Conservation (phyloP, 768 basidiomycete genomes). For the Hortiboletus campestris region DNA sequence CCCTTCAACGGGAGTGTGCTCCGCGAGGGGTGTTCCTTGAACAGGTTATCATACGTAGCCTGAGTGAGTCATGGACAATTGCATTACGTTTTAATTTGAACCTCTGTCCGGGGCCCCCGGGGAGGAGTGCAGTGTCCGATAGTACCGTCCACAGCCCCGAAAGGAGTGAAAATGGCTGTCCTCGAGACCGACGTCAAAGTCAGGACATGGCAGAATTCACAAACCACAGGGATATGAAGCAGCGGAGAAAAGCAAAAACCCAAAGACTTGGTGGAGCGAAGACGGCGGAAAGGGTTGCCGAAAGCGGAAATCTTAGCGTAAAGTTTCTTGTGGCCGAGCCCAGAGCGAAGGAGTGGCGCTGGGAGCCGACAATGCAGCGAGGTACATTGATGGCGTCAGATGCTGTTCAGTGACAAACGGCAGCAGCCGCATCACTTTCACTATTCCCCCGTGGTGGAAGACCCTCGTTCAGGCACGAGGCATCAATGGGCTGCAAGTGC, state of each 20-base stretch:
- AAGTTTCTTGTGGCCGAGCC: background rate
- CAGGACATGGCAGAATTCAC: background rate
- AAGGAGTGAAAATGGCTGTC: constrained; percentile 1
- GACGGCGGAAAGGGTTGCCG: background rate
- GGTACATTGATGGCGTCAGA: constrained; percentile 9
- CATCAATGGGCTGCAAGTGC: background rate
- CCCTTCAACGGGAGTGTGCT: constrained; percentile 5
- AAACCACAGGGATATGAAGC: constrained; percentile 6
- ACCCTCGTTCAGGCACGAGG: constrained; percentile 18
- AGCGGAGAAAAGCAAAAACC: background rate
- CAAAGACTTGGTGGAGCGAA: background rate
- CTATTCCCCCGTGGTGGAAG: background rate
- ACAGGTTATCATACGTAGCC: background rate
- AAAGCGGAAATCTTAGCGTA: background rate
- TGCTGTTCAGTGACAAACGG: constrained; percentile 10
- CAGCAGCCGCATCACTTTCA: background rate
- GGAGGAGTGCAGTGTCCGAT: constrained; percentile 2
- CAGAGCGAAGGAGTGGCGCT: background rate
- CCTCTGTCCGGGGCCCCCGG: background rate
- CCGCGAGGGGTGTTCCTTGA: constrained; percentile 7
- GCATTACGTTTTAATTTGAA: background rate
- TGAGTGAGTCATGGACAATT: background rate
- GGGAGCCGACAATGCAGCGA: background rate
- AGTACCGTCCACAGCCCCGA: constrained; percentile 2
- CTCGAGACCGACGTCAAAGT: constrained; percentile 10